Conservation (phyloP, 2,329 filamentous ascomycete genomes). For the Sarocladiaceae sp. region DNA sequence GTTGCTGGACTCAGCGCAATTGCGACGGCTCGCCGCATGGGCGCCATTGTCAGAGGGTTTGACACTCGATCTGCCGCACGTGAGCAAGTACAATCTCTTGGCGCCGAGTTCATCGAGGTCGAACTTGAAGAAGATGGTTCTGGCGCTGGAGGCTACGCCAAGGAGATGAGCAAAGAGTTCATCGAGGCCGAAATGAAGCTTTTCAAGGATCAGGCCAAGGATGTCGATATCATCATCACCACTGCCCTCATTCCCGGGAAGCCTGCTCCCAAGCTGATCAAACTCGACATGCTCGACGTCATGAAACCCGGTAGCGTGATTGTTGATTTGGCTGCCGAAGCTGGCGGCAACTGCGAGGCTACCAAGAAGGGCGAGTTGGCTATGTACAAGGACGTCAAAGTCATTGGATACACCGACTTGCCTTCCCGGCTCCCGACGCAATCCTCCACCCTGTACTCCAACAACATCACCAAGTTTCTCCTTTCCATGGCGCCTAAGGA, state of each 20-base stretch:
- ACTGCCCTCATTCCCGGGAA: constrained; percentile 86
- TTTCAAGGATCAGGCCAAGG: constrained; percentile 78
- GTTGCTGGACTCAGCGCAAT: constrained; percentile 87
- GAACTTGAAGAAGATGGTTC: constrained; percentile 78
- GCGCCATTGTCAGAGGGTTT: constrained; percentile 84
- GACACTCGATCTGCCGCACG: constrained; percentile 84
- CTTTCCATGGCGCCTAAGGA: constrained; percentile 74
- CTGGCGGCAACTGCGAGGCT: constrained; percentile 80
- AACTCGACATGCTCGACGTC: constrained; percentile 67
- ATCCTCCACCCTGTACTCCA: constrained; percentile 84
- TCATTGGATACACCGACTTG: constrained; percentile 85
- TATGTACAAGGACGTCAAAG: constrained; percentile 70
- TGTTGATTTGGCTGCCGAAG: constrained; percentile 82
- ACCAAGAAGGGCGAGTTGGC: constrained; percentile 67
- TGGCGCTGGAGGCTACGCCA: constrained; percentile 81
- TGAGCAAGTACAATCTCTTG: constrained; percentile 85
- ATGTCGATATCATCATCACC: constrained; percentile 89
- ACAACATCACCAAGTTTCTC: constrained; percentile 86
- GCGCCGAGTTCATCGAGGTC: constrained; percentile 85
- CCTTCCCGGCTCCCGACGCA: constrained; percentile 83
- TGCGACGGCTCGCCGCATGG: constrained; percentile 76
- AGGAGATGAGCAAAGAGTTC: constrained; percentile 92
- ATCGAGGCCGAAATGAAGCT: constrained; percentile 90
- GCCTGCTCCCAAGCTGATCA: constrained; percentile 78
- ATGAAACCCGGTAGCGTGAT: constrained; percentile 90